phyloP scores from a whole-genome alignment of 257 asterid genomes.

The Ilex aquifolium region DNA sequence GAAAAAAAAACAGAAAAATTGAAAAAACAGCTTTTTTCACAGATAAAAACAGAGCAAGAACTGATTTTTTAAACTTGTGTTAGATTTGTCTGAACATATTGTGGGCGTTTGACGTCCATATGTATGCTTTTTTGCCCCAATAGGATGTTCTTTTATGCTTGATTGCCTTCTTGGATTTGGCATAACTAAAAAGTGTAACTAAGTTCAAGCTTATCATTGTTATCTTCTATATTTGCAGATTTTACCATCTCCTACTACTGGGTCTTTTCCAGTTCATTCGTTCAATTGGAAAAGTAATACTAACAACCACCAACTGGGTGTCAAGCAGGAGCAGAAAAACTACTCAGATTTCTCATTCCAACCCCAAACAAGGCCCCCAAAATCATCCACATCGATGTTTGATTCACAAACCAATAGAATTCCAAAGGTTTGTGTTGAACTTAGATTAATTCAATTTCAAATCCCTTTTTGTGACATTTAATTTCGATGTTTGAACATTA shows the following conservation, averaged over 20 bases:
- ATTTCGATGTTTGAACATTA: background rate
- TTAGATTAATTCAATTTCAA: conserved; percentile 3
- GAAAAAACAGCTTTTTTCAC: background rate
- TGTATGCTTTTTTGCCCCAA: no score
- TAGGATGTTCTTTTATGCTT: background rate
- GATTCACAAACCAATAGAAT: conserved; percentile 20
- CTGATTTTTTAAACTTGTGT: background rate
- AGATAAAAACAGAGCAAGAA: background rate
- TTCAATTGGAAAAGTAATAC: conserved; percentile 48
- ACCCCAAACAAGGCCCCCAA: conserved; percentile 15
- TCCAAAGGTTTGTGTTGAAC: conserved; percentile 13
- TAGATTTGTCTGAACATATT: background rate
- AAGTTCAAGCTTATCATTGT: background rate
- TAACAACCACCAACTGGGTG: conserved; percentile 16
- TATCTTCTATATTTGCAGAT: conserved; percentile 36
- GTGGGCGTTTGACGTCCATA: background rate
- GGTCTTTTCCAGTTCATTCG: conserved; percentile 46
- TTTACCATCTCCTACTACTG: conserved; percentile 91
- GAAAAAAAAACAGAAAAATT: background rate
- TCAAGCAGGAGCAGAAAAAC: conserved; percentile 37
- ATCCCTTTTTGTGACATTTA: background rate
- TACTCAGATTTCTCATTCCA: conserved; percentile 58
- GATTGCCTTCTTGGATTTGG: background rate
- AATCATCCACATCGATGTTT: background rate
- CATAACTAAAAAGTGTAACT: background rate